A percentile compares a stretch with the other conserved stretches of the same genome.
Evolutionary conservation across 2,329 filamentous ascomycete species (phyloP).

Genomic region (Alternaria infectoria): DNA sequence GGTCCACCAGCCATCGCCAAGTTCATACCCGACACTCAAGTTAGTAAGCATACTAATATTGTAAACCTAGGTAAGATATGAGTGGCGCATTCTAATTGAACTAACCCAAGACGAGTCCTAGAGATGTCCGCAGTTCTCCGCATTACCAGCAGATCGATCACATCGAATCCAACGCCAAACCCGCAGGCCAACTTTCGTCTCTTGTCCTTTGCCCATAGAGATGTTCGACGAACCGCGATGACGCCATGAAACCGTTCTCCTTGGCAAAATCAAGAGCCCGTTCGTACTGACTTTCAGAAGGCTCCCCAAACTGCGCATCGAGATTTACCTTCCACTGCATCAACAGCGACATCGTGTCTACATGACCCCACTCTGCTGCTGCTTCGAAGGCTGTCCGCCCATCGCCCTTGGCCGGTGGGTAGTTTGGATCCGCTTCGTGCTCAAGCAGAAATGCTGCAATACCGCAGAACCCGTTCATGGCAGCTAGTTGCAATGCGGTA

Average conservation of each 20-base stretch:
- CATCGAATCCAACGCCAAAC: neutral
- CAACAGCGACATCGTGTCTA: constrained; percentile 6
- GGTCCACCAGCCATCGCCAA: neutral
- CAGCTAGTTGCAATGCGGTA: constrained; percentile 10
- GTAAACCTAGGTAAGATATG: neutral
- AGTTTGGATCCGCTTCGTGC: neutral
- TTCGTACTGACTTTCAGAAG: neutral
- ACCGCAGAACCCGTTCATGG: neutral
- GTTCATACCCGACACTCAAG: neutral
- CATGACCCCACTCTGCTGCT: constrained; percentile 7
- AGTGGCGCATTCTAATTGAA: neutral
- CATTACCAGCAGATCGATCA: neutral
- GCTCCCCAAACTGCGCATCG: neutral
- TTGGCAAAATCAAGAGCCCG: neutral
- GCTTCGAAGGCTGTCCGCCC: constrained; percentile 11
- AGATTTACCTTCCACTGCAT: neutral
- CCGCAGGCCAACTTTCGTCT: neutral
- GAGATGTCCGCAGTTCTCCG: neutral
- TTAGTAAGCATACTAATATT: neutral
- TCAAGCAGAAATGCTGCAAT: neutral
- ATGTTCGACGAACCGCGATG: neutral
- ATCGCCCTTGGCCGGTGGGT: neutral
- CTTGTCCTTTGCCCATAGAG: neutral
- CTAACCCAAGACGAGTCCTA: neutral
- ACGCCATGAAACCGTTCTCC: neutral